Conservation (phyloP, 2,329 filamentous ascomycete genomes). For the Colletotrichum lentis region DNA sequence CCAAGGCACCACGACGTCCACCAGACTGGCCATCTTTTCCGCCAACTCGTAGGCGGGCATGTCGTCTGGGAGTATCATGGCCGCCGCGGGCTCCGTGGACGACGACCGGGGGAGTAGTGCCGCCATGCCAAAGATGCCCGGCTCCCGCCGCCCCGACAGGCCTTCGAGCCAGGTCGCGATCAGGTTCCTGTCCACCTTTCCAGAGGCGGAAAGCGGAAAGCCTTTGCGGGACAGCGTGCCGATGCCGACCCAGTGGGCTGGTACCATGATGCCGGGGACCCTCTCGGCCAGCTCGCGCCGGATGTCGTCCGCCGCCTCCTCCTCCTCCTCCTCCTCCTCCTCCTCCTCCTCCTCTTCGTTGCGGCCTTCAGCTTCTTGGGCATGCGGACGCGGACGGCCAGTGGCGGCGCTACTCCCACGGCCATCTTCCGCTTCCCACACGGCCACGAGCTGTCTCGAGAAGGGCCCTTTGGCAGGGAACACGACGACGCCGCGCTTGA, state of each 20-base stretch:
- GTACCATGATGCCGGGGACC: constrained; percentile 18
- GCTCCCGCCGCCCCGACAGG: neutral
- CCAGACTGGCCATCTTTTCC: constrained; percentile 1
- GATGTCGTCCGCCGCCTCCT: too few relatives aligned
- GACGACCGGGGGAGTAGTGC: too few relatives aligned
- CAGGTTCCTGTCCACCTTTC: constrained; percentile 1
- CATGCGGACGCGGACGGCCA: too few relatives aligned
- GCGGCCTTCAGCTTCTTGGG: too few relatives aligned
- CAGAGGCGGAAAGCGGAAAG: constrained; percentile 5
- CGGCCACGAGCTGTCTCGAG: constrained; percentile 8
- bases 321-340: too few relatives aligned
- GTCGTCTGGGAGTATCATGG: neutral
- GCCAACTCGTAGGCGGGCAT: constrained; percentile 15
- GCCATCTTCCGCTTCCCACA: constrained; percentile 6
- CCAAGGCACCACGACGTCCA: neutral
- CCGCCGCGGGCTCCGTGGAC: rapidly evolving
- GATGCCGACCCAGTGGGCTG: constrained; percentile 15
- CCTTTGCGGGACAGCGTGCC: neutral
- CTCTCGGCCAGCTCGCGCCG: constrained; percentile 5
- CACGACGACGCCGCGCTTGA: constrained; percentile 1
- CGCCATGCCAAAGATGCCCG: neutral
- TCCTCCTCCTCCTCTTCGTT: too few relatives aligned
- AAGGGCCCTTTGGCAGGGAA: constrained; percentile 13
- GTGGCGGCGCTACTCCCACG: too few relatives aligned
- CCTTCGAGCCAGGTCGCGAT: neutral